Evolutionary conservation across 163 green algal species (phyloP).

Genomic region (Chloromonas sp.): DNA sequence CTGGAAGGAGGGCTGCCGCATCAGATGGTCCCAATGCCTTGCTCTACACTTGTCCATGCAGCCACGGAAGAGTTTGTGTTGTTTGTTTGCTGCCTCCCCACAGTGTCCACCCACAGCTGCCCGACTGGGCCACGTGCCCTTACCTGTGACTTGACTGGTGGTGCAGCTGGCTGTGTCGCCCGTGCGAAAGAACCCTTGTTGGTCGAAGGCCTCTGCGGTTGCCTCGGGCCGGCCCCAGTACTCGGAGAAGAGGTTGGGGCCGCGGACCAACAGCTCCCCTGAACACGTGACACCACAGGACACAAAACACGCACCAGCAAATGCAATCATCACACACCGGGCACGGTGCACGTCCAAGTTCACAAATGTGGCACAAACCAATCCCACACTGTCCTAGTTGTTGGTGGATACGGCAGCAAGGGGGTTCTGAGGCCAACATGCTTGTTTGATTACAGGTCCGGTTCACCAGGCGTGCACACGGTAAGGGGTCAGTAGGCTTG

Average conservation of each 20-base stretch:
- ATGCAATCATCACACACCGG: neutral
- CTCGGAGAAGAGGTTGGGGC: conserved; percentile 66
- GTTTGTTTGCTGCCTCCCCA: no score
- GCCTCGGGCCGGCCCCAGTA: conserved; percentile 83
- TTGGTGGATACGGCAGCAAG: no score
- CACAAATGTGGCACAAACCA: neutral
- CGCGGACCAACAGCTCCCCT: conserved; percentile 34
- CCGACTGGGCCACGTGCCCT: neutral
- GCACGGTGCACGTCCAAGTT: no score
- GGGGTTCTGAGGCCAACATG: no score
- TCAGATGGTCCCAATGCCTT: no score
- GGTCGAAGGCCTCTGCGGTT: conserved; percentile 76
- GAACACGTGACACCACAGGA: neutral
- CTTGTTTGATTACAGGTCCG: no score
- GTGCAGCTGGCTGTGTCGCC: conserved; percentile 47
- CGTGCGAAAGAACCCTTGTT: conserved; percentile 84
- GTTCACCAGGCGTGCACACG: no score
- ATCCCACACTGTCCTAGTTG: no score
- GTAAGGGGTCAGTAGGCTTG: no score
- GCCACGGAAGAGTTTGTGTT: no score
- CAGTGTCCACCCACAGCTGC: neutral
- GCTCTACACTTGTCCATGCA: no score
- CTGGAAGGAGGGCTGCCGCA: no score
- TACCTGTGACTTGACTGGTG: neutral
- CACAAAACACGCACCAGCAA: neutral